These are phyloP conservation scores for Xylaria sp. DNA, from an alignment of 2,329 filamentous ascomycete species.

Conservation along the genomic window DNA sequence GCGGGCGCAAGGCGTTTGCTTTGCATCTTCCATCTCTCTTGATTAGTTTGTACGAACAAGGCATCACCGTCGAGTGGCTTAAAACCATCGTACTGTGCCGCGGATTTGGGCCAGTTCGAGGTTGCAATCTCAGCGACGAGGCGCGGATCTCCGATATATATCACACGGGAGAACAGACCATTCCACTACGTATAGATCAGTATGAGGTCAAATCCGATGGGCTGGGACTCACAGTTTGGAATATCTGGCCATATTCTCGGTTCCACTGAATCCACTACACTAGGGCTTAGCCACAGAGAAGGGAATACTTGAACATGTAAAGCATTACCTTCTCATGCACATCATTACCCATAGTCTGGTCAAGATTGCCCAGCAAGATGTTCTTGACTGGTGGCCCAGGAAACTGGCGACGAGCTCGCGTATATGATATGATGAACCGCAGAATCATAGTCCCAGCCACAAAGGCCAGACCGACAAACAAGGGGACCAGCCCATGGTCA, in stretches of 20 bases:
- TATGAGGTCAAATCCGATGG: neutral
- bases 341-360: conserved; percentile 33
- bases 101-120: conserved; percentile 32
- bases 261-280: conserved; percentile 35
- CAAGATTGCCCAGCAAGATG: conserved; percentile 29
- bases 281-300: neutral
- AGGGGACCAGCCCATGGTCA: conserved; percentile 25
- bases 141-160: conserved; percentile 33
- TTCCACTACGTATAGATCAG: conserved; percentile 31
- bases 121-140: conserved; percentile 33
- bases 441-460: conserved; percentile 22
- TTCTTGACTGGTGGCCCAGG: conserved; percentile 35
- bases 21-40: conserved; percentile 35
- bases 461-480: conserved; percentile 13
- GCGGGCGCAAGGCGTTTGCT: conserved; percentile 35
- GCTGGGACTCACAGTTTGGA: conserved; percentile 28
- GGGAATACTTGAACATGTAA: neutral
- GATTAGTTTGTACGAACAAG: conserved; percentile 31
- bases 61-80: conserved; percentile 35
- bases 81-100: conserved; percentile 33
- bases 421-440: conserved; percentile 31
- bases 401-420: conserved; percentile 33
- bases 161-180: conserved; percentile 33
- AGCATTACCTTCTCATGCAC: conserved; percentile 31
- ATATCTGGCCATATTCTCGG: conserved; percentile 35